These are phyloP conservation scores for Globisporangium spiculum DNA, from an alignment of 352 stramenopile species.

Conservation along the genomic window DNA sequence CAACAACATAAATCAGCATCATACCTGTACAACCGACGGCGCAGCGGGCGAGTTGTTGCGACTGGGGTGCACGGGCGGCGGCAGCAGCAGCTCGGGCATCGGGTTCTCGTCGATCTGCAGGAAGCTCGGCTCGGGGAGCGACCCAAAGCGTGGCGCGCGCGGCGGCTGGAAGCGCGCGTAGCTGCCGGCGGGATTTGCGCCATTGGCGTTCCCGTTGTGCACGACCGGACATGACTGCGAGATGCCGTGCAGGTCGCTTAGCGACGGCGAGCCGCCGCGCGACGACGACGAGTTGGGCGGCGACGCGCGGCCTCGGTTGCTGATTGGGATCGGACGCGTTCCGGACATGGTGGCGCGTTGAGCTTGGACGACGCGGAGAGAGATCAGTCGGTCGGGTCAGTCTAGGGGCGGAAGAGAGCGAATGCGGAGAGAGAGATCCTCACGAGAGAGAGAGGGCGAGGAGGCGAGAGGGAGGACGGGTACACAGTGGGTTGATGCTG, in stretches of 20 bases:
- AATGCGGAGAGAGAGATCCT: not conserved
- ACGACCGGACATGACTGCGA: conserved; percentile 66
- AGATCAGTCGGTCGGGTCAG: not conserved
- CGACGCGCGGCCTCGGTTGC: conserved; percentile 13
- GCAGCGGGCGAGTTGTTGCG: conserved; percentile 26
- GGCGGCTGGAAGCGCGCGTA: conserved; percentile 38
- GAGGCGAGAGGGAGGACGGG: not conserved
- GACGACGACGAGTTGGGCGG: conserved; percentile 16
- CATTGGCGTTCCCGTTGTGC: conserved; percentile 30
- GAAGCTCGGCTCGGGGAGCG: conserved; percentile 61
- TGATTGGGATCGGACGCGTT: conserved; percentile 20
- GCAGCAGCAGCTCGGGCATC: conserved; percentile 63
- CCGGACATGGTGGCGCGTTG: not conserved
- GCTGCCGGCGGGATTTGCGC: conserved; percentile 17
- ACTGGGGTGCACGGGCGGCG: conserved; percentile 32
- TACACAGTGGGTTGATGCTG: too few relatives aligned
- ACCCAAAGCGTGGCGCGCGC: conserved; percentile 52
- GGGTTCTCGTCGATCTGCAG: conserved; percentile 33
- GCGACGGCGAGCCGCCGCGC: conserved; percentile 19
- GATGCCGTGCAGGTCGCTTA: conserved; percentile 27
- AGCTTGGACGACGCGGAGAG: not conserved
- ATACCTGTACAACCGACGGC: conserved; percentile 51
- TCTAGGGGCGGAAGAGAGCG: not conserved
- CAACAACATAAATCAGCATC: not conserved
- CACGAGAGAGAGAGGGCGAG: not conserved